Evolutionary conservation across 768 basidiomycete genomes (phyloP).

Genomic region (Lactarius indigo): DNA sequence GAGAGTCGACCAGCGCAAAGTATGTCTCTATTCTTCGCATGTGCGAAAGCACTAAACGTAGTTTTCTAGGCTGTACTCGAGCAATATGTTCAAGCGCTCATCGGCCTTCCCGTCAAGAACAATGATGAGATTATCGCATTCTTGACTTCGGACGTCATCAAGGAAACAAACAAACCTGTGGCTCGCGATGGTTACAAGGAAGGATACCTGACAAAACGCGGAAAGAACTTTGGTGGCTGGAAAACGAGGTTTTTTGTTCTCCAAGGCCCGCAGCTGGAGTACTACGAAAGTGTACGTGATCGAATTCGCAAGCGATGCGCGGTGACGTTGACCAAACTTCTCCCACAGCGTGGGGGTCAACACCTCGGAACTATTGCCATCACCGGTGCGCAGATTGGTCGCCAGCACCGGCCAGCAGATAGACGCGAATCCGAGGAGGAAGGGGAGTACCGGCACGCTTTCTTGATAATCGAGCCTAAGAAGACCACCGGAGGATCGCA

Average conservation of each 20-base stretch:
- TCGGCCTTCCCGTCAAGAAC: constrained; percentile 78
- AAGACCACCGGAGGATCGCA: constrained; percentile 65
- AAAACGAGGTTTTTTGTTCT: constrained; percentile 94
- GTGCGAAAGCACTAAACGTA: constrained; percentile 18
- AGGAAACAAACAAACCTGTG: constrained; percentile 70
- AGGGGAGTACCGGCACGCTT: constrained; percentile 94
- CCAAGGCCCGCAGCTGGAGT: constrained; percentile 86
- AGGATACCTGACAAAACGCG: constrained; percentile 93
- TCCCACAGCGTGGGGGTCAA: constrained; percentile 72
- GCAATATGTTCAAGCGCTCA: constrained; percentile 78
- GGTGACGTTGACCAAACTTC: constrained; percentile 5
- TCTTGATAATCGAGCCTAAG: constrained; percentile 91
- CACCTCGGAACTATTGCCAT: constrained; percentile 89
- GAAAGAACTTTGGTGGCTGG: constrained; percentile 98
- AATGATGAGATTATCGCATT: constrained; percentile 90
- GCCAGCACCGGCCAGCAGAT: constrained; percentile 72
- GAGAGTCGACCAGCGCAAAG: constrained; percentile 95
- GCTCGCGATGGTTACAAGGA: constrained; percentile 85
- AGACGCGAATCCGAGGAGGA: constrained; percentile 67
- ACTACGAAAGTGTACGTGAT: constrained; percentile 89
- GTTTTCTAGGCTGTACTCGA: constrained; percentile 65
- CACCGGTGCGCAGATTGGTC: constrained; percentile 92
- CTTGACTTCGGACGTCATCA: constrained; percentile 85
- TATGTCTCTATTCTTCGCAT: constrained; percentile 36
- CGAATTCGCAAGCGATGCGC: neutral